Evolutionary conservation across 1,139 yeast genomes (phyloP).

Genomic region (Geotrichum siamense): DNA sequence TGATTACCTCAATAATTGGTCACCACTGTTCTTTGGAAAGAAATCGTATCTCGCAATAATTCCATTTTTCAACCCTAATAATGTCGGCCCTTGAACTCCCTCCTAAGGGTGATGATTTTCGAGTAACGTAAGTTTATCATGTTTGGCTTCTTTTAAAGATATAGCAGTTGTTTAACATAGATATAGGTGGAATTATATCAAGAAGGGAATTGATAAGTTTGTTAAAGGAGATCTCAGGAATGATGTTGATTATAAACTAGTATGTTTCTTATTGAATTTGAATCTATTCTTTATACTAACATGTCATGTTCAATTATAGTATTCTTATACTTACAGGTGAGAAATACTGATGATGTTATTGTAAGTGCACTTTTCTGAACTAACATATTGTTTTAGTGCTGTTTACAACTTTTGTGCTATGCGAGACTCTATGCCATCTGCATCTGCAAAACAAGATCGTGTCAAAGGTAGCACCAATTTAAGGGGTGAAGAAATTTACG

Average conservation of each 20-base stretch:
- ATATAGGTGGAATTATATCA: slow-evolving; percentile 36
- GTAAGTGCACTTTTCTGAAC: background rate
- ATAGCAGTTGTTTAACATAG: no score
- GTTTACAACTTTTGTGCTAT: slow-evolving; percentile 91
- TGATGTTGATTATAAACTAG: slow-evolving; percentile 35
- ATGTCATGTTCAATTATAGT: slow-evolving; percentile 19
- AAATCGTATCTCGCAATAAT: no score
- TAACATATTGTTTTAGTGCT: slow-evolving; percentile 52
- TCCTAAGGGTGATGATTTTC: no score
- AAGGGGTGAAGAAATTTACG: slow-evolving; percentile 86
- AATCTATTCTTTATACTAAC: background rate
- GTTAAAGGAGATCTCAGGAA: slow-evolving; percentile 35
- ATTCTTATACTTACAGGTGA: slow-evolving; percentile 38
- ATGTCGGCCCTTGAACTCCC: no score
- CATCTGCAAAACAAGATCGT: slow-evolving; percentile 10
- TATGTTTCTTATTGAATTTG: slow-evolving; percentile 20
- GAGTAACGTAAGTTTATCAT: no score
- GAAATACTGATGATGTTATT: slow-evolving; percentile 11
- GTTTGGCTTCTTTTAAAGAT: no score
- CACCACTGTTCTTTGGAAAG: no score
- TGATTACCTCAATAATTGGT: no score
- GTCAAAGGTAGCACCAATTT: slow-evolving; percentile 38
- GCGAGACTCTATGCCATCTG: slow-evolving; percentile 40
- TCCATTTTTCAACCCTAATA: no score
- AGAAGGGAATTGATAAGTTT: slow-evolving; percentile 36